Evolutionary conservation across 805 yeast genomes (phyloP).

Genomic region (Lipomyces sp.): DNA sequence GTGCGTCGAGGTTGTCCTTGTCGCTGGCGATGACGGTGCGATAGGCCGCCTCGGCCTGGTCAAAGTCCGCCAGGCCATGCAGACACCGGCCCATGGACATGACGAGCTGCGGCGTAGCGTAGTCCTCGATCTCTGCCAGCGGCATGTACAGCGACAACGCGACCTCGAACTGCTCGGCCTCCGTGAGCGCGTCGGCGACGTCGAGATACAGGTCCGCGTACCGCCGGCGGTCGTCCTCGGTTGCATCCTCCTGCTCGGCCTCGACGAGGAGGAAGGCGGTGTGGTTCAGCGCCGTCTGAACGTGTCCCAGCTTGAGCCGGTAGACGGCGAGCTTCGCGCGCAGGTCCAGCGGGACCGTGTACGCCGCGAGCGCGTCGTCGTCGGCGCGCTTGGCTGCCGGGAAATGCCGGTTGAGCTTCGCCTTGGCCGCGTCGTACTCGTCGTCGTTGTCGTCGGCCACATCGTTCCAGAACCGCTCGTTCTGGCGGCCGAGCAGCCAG

Average conservation of each 20-base stretch:
- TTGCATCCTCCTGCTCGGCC: conserved; percentile 37
- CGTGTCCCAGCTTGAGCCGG: conserved; percentile 60
- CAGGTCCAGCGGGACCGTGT: conserved; percentile 77
- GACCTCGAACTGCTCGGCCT: conserved; percentile 64
- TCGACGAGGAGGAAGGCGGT: conserved; percentile 38
- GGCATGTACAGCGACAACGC: conserved; percentile 67
- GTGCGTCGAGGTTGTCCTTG: conserved; percentile 60
- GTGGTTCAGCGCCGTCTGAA: conserved; percentile 70
- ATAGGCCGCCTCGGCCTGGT: conserved; percentile 60
- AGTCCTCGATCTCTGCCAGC: conserved; percentile 53
- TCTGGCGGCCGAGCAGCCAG: conserved; percentile 72
- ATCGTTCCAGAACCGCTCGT: conserved; percentile 66
- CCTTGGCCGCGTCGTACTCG: conserved; percentile 12
- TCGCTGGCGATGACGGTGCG: conserved; percentile 47
- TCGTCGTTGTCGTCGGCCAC: conserved; percentile 63
- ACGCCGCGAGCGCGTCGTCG: conserved; percentile 27
- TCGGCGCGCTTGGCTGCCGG: conserved; percentile 36
- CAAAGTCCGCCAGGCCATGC: conserved; percentile 66
- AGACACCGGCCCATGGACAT: conserved; percentile 72
- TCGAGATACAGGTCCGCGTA: conserved; percentile 70
- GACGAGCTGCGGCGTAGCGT: conserved; percentile 40
- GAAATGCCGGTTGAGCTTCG: conserved; percentile 26
- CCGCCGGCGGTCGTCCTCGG: conserved; percentile 56
- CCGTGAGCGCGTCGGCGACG: conserved; percentile 72
- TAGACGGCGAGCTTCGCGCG: conserved; percentile 74